Percentiles rank a stretch among this genome's conserved stretches.
Conservation (phyloP, 2,329 filamentous ascomycete species). For the Diaporthe vaccinii region DNA sequence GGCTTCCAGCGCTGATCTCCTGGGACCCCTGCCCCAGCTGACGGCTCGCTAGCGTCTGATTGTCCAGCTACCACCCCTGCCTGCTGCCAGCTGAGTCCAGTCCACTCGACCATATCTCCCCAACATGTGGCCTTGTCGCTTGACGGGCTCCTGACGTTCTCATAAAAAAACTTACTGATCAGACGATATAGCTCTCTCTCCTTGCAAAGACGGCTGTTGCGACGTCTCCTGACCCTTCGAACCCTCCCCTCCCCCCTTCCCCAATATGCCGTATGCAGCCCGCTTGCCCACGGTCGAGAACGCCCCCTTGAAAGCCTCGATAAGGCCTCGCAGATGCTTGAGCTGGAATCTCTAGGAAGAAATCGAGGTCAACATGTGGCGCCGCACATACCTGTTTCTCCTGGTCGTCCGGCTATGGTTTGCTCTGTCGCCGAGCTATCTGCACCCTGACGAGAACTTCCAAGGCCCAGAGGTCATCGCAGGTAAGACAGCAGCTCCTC, state of each 20-base stretch:
- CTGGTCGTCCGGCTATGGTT: slow-evolving; percentile 93
- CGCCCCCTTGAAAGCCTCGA: slow-evolving; percentile 40
- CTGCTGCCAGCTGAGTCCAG: slow-evolving; percentile 27
- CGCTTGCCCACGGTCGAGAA: slow-evolving; percentile 41
- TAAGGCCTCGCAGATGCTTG: slow-evolving; percentile 43
- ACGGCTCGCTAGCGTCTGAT: slow-evolving; percentile 31
- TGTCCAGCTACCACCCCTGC: slow-evolving; percentile 37
- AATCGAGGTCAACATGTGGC: slow-evolving; percentile 77
- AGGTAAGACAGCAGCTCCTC: slow-evolving; percentile 70
- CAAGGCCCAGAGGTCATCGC: slow-evolving; percentile 98
- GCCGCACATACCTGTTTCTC: slow-evolving; percentile 87
- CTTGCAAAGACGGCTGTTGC: background rate
- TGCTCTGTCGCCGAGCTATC: slow-evolving; percentile 92
- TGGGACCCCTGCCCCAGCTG: slow-evolving; percentile 26
- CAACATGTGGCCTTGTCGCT: slow-evolving; percentile 40
- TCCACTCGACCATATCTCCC: slow-evolving; percentile 27
- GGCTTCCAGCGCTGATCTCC: slow-evolving; percentile 25
- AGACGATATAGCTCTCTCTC: slow-evolving; percentile 30
- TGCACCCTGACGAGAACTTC: slow-evolving; percentile 99
- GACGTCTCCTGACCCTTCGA: background rate
- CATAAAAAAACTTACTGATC: slow-evolving; percentile 28
- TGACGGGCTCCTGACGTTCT: slow-evolving; percentile 37
- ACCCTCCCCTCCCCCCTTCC: background rate
- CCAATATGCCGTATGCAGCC: slow-evolving; percentile 41
- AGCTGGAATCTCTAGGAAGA: slow-evolving; percentile 43